Evolutionary conservation across 371 early-diverging fungal genomes (phyloP), one percentile per base, ranked within the genome.

Genomic region (Mucor irregularis): DNA sequence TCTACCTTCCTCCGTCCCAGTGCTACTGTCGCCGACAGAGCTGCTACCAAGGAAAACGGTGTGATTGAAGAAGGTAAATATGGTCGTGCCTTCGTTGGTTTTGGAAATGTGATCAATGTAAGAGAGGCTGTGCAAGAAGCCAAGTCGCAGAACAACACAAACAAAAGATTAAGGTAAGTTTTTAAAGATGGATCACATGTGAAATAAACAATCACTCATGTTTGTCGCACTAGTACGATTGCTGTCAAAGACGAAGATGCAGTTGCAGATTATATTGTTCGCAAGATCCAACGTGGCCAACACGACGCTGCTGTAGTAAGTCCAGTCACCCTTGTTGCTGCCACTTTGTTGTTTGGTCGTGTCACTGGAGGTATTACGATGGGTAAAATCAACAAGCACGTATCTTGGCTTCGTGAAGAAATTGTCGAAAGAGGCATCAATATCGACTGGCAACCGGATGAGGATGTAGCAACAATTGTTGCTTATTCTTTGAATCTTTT

Each of bases 401-500:
- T 74, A 2, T 56, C 48, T 17, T 76, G 79, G 76, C 55, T 75
- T 24, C 61, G 69, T 22, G 56, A 66, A 16, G 70, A 74, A 21
- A 14, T 78, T 1, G 24, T 49, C 0, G 54, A 63, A 11, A 74
- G 67, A 33, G 39, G 51, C 2, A 62, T 74, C 17, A 51, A 48
- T 11, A 29, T 79, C 8, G 80, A 79, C 26, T 79, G 80, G 80
- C 68, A 79, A 49, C 69, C 65, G 0, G 71, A 68, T 57, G 80
- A 79, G 45, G 80, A 79, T 53, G 66, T 69, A 0, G 51, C 62
- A 17, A 52, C 68, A 1, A 59, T 79, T 44, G 69, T 79, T 2
- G 50, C 70, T 0, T 79, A 76, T 44, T 39, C 76, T 3, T 33
- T 79, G 5, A 44, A 69, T 16, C 44, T 79, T 1, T 44, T 79